Evolutionary conservation across 257 asterid genomes (phyloP), one percentile per base, ranked within the genome.

Genomic region (Echites panduratus): DNA sequence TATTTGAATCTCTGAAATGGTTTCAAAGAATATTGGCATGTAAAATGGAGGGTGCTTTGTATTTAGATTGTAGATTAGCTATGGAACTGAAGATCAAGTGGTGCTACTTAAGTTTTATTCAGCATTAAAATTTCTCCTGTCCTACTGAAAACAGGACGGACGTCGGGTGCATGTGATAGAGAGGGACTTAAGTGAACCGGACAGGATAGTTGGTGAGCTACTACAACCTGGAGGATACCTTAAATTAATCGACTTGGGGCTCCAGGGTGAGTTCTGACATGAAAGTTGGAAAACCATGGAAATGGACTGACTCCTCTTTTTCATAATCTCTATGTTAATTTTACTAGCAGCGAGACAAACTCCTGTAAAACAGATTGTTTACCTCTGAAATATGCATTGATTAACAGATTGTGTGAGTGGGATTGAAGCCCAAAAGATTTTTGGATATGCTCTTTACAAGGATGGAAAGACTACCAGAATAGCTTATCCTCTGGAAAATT

Each of bases 181-280:
- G 77, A 86, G 97, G 73, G 96, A 91, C 87, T 73, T 91, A 75
- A 83, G 80, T 0, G 96, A 89, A 82, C 97, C 89, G 35, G 93
- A 91, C 78, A 92, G 97, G 40, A 89, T 89, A 4, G 95, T 88
- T 2, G 97, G 97, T 4, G 97, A 89, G 75, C 93, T 89, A 70
- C 78, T 91, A 72, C 96, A 91, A 73, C 97, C 97, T 9, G 95
- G 95, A 12, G 97, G 97, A 19, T 91, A 89, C 68, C 68, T 89
- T 75, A 89, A 89, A 77, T 81, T 91, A 66, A 74, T 89, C 41
- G 97, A 91, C 82, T 82, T 91, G 50, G 97, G 91, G n/a, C 89
- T 88, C 40, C 87, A 89, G 84, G 97, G 96, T 87, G 73, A 57
- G 65, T 2, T 70, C n/a, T 14, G 7, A 52, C 58, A 52, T 52